phyloP scores from a whole-genome alignment of 768 basidiomycete genomes.

The Tulasnella sp. region DNA sequence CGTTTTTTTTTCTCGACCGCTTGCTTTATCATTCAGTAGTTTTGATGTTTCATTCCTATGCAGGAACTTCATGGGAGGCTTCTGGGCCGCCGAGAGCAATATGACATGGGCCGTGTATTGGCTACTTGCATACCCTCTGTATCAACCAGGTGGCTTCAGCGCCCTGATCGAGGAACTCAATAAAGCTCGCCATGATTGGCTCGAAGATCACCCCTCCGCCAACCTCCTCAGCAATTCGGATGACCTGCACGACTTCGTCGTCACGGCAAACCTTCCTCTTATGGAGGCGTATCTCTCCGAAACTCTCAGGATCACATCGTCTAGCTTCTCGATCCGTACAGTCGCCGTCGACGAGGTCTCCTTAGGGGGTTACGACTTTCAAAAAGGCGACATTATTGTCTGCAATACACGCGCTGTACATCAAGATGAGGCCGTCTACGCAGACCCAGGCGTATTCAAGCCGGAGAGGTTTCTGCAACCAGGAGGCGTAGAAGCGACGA shows the following conservation, averaged over 20 bases:
- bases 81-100: conserved; percentile 17
- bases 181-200: neutral
- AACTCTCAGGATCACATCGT: neutral
- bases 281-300: neutral
- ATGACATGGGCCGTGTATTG: conserved; percentile 14
- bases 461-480: conserved; percentile 1
- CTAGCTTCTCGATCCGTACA: neutral
- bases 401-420: conserved; percentile 11
- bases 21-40: no score
- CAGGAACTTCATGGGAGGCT: neutral
- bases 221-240: neutral
- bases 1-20: neutral
- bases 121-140: neutral
- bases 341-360: neutral
- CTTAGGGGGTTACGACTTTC: conserved; percentile 3
- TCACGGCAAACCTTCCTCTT: neutral
- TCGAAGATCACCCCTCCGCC: neutral
- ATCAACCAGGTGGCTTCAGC: conserved; percentile 1
- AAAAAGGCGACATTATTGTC: neutral
- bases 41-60: neutral
- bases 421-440: conserved; percentile 1
- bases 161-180: conserved; percentile 5
- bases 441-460: neutral
- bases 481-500: neutral
- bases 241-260: neutral